Percentiles rank a stretch among this genome's conserved stretches.
Conservation (phyloP, 441 rosid genomes). For the Hura crepitans region DNA sequence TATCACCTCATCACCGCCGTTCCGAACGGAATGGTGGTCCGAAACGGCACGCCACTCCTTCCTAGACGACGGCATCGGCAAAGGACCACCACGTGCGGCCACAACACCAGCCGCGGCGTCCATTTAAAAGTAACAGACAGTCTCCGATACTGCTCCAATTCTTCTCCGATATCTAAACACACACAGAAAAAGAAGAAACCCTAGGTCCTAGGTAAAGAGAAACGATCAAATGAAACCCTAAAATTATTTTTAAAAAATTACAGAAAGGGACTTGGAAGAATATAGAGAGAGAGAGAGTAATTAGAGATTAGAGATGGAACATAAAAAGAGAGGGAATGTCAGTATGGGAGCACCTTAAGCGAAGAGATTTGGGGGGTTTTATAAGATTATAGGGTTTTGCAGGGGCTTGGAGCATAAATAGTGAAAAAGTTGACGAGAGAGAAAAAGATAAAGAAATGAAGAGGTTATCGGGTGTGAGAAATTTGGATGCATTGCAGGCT, state of each 20-base stretch:
- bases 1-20: slow-evolving; percentile 53
- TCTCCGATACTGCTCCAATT: slow-evolving; percentile 27
- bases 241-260: slow-evolving; percentile 18
- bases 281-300: neutral
- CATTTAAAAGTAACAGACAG: slow-evolving; percentile 38
- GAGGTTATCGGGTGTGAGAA: slow-evolving; percentile 29
- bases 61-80: slow-evolving; percentile 56
- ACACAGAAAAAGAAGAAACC: slow-evolving; percentile 22
- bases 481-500: slow-evolving; percentile 20
- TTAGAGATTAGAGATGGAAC: neutral
- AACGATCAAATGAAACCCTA: slow-evolving; percentile 23
- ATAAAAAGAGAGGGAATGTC: neutral
- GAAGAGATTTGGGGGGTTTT: slow-evolving; percentile 23
- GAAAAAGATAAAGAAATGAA: slow-evolving; percentile 3
- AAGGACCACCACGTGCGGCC: slow-evolving; percentile 60
- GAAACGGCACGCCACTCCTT: slow-evolving; percentile 96
- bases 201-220: slow-evolving; percentile 18
- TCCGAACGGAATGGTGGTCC: slow-evolving; percentile 63
- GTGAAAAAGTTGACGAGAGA: slow-evolving; percentile 18
- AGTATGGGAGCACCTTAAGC: slow-evolving; percentile 1
- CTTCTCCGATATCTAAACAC: slow-evolving; percentile 12
- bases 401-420: slow-evolving; percentile 24
- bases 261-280: neutral
- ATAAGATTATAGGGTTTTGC: slow-evolving; percentile 32
- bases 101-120: slow-evolving; percentile 65